Evolutionary conservation across 768 basidiomycete genomes (phyloP).

Genomic region (Chiua virens): DNA sequence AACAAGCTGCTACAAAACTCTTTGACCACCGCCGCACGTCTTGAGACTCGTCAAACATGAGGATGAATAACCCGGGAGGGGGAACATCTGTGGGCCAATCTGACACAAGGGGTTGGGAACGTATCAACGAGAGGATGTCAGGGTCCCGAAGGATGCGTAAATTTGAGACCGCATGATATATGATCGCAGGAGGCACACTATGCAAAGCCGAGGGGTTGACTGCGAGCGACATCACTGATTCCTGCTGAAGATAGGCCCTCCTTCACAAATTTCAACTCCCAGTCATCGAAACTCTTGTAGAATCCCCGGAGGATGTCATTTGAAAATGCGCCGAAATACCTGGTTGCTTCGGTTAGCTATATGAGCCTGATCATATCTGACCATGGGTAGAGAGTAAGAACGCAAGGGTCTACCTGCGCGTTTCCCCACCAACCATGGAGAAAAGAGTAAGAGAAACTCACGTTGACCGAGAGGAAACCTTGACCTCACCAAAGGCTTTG

Average conservation of each 20-base stretch:
- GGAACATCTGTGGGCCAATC: constrained; percentile 60
- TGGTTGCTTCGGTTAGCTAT: constrained; percentile 32
- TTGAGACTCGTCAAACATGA: constrained; percentile 51
- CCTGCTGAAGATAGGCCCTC: constrained; percentile 42
- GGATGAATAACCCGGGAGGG: constrained; percentile 59
- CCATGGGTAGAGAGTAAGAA: constrained; percentile 9
- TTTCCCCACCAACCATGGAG: not conserved
- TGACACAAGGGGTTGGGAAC: constrained; percentile 26
- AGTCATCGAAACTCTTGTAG: constrained; percentile 60
- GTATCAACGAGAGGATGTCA: constrained; percentile 39
- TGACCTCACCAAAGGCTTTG: constrained; percentile 60
- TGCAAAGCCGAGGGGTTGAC: constrained; percentile 33
- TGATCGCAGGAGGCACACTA: constrained; percentile 46
- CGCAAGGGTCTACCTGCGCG: constrained; percentile 5
- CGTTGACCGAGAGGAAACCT: constrained; percentile 66
- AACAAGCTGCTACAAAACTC: constrained; percentile 41
- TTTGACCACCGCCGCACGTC: constrained; percentile 62
- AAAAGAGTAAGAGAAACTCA: constrained; percentile 42
- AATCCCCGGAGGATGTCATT: constrained; percentile 53
- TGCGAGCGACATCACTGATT: constrained; percentile 8
- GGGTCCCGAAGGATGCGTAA: constrained; percentile 54
- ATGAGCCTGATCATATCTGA: not conserved
- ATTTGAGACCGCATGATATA: constrained; percentile 67
- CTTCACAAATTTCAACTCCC: constrained; percentile 59
- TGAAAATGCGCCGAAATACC: constrained; percentile 73